Conservation (phyloP, 108 stramenopile species). For the Nitzschia putrida region DNA sequence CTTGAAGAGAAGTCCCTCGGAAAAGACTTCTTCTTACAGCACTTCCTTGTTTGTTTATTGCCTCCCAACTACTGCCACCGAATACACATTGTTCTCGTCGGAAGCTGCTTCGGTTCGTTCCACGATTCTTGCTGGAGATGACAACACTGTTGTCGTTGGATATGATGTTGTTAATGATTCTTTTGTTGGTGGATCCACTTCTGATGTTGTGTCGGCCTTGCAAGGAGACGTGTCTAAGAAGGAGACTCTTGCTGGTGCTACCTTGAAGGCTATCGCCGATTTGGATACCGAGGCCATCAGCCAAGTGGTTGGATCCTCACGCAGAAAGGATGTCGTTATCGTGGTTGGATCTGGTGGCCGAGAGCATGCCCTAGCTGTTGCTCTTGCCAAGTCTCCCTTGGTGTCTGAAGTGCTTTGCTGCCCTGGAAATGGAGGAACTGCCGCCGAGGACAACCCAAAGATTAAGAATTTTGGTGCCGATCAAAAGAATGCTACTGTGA, state of each 20-base stretch:
- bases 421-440: constrained; percentile 91
- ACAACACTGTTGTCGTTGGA: constrained; percentile 49
- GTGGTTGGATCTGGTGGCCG: constrained; percentile 86
- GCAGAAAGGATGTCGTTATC: constrained; percentile 64
- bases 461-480: constrained; percentile 64
- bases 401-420: constrained; percentile 70
- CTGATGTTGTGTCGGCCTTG: constrained; percentile 33
- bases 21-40: background rate
- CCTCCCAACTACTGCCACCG: constrained; percentile 66
- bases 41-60: constrained; percentile 65
- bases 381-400: constrained; percentile 78
- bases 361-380: constrained; percentile 86
- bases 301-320: constrained; percentile 37
- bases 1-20: constrained; percentile 26
- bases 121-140: constrained; percentile 30
- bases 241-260: constrained; percentile 37
- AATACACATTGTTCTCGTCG: constrained; percentile 57
- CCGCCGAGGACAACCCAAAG: constrained; percentile 60
- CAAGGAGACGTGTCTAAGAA: constrained; percentile 24
- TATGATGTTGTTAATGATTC: constrained; percentile 51
- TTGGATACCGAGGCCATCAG: constrained; percentile 50
- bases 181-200: constrained; percentile 45
- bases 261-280: constrained; percentile 48
- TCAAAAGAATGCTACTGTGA: constrained; percentile 73
- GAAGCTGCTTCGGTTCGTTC: constrained; percentile 75